phyloP scores from a whole-genome alignment of 352 stramenopile genomes.

The Phytophthora constricta region DNA sequence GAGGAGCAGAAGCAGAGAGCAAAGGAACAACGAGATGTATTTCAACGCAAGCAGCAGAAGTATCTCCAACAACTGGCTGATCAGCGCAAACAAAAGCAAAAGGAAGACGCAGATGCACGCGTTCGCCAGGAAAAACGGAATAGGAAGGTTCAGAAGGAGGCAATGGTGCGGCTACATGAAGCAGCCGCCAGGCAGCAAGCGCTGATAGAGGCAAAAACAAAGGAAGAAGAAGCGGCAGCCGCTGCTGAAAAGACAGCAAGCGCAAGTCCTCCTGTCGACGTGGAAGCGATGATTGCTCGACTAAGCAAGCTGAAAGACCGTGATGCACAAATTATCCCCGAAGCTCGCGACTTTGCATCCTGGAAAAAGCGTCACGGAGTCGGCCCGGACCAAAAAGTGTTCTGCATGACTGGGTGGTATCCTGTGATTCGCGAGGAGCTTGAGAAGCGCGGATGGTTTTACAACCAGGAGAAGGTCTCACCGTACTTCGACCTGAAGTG shows the following conservation, averaged over 20 bases:
- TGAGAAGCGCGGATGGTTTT: conserved; percentile 89
- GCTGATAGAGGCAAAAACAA: conserved; percentile 38
- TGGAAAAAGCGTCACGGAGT: conserved; percentile 92
- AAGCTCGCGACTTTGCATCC: conserved; percentile 83
- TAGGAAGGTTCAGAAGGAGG: conserved; percentile 59
- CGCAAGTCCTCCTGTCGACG: conserved; percentile 39
- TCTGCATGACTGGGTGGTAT: conserved; percentile 93
- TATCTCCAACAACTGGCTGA: conserved; percentile 68
- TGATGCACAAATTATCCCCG: conserved; percentile 66
- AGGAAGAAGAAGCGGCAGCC: conserved; percentile 57
- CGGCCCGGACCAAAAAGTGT: conserved; percentile 81
- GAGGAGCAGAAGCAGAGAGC: conserved; percentile 47
- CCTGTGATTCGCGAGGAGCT: conserved; percentile 91
- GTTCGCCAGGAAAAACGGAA: conserved; percentile 62
- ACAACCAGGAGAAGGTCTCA: conserved; percentile 82
- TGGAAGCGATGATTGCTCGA: conserved; percentile 79
- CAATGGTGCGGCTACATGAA: conserved; percentile 61
- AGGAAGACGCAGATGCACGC: conserved; percentile 73
- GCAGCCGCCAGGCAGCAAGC: conserved; percentile 45
- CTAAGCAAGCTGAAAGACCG: conserved; percentile 78
- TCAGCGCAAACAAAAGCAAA: conserved; percentile 69
- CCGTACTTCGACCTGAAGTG: conserved; percentile 94
- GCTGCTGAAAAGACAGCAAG: conserved; percentile 35
- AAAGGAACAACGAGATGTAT: conserved; percentile 58
- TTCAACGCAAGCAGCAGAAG: conserved; percentile 72